A percentile compares a stretch with the other conserved stretches of the same genome.
These are phyloP conservation scores for Metarhizium robertsii DNA, from an alignment of 2,329 filamentous ascomycete species.

Conservation along the genomic window DNA sequence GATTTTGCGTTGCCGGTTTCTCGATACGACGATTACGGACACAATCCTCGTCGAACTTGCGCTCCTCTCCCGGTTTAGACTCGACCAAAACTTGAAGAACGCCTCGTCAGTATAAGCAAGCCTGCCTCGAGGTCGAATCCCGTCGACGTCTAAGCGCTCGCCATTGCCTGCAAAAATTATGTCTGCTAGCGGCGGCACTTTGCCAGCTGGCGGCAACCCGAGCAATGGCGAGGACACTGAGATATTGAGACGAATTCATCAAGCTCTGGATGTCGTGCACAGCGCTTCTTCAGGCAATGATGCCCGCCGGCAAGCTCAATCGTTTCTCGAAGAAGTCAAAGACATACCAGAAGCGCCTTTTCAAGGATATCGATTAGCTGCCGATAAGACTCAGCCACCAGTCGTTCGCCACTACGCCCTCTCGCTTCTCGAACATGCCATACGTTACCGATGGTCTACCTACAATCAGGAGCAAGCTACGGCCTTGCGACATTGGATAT, in stretches of 20 bases:
- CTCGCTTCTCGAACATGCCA: constrained; percentile 80
- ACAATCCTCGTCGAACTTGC: neutral
- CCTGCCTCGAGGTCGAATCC: neutral
- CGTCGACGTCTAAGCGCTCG: neutral
- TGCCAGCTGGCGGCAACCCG: constrained; percentile 20
- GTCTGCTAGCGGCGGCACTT: constrained; percentile 27
- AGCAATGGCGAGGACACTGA: constrained; percentile 30
- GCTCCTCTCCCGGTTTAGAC: neutral
- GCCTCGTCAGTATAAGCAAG: neutral
- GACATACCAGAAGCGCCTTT: constrained; percentile 67
- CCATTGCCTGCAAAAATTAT: constrained; percentile 14
- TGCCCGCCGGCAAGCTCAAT: constrained; percentile 70
- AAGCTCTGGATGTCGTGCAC: constrained; percentile 83
- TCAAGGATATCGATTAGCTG: constrained; percentile 76
- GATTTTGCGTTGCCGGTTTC: neutral
- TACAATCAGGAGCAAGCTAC: constrained; percentile 60
- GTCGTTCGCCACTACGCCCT: constrained; percentile 90
- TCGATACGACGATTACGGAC: neutral
- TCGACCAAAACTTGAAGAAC: neutral
- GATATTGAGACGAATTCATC: constrained; percentile 60
- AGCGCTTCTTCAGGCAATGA: constrained; percentile 72
- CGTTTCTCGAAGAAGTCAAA: constrained; percentile 82
- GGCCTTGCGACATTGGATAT: constrained; percentile 64
- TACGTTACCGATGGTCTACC: constrained; percentile 75
- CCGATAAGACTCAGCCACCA: constrained; percentile 63